These are phyloP conservation scores for Russula earlei DNA, from an alignment of 768 basidiomycete species.

Conservation along the genomic window DNA sequence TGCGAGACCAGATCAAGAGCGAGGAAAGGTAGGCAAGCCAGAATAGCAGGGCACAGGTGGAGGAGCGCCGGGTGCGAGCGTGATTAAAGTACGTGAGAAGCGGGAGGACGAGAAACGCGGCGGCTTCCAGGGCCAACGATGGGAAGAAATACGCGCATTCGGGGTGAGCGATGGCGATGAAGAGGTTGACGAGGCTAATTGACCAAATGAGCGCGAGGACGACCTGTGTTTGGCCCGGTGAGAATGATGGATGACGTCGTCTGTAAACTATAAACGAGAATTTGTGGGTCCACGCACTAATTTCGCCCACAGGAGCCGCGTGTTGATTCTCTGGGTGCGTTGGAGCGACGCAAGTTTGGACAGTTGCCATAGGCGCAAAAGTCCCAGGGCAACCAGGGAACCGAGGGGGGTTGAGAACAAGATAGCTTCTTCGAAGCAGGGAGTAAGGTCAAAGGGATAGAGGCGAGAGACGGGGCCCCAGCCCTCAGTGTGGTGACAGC, in stretches of 20 bases:
- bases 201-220: slow-evolving; percentile 39
- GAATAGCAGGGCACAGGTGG: slow-evolving; percentile 65
- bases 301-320: slow-evolving; percentile 48
- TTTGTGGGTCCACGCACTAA: slow-evolving; percentile 46
- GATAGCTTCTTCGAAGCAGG: slow-evolving; percentile 73
- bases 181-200: slow-evolving; percentile 37
- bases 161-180: slow-evolving; percentile 30
- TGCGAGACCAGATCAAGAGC: slow-evolving; percentile 51
- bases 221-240: slow-evolving; percentile 29
- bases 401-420: slow-evolving; percentile 47
- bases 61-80: slow-evolving; percentile 58
- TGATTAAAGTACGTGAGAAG: slow-evolving; percentile 60
- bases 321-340: slow-evolving; percentile 37
- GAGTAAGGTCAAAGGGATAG: slow-evolving; percentile 66
- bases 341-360: slow-evolving; percentile 24
- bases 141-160: slow-evolving; percentile 37
- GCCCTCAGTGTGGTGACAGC: slow-evolving; percentile 52
- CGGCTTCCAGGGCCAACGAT: slow-evolving; percentile 48
- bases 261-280: no score
- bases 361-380: slow-evolving; percentile 31
- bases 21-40: slow-evolving; percentile 61
- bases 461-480: slow-evolving; percentile 50
- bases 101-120: slow-evolving; percentile 40
- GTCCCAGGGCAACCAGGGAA: slow-evolving; percentile 34
- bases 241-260: background rate